Evolutionary conservation across 2,329 filamentous ascomycete genomes (phyloP).

Genomic region (Didymella pinodella): DNA sequence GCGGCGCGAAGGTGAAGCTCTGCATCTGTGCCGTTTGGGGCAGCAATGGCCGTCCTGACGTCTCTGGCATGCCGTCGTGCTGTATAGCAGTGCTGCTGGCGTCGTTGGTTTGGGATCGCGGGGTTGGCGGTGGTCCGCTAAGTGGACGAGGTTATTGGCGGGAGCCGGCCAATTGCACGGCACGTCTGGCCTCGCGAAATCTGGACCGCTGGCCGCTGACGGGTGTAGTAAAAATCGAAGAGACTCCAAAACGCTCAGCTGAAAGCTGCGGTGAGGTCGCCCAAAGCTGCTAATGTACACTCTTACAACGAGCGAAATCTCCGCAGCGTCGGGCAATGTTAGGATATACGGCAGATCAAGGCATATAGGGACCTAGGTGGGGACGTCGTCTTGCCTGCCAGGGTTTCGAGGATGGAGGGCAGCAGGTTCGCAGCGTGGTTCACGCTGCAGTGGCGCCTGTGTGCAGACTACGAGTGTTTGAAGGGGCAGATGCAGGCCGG

Average conservation of each 20-base stretch:
- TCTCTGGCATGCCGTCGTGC: constrained; percentile 65
- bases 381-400: constrained; percentile 45
- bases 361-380: constrained; percentile 48
- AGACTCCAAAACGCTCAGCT: constrained; percentile 22
- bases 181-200: constrained; percentile 29
- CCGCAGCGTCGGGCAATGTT: constrained; percentile 46
- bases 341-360: constrained; percentile 49
- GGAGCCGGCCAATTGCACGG: constrained; percentile 39
- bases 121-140: constrained; percentile 44
- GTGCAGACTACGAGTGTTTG: constrained; percentile 34
- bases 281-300: constrained; percentile 38
- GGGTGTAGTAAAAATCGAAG: constrained; percentile 23
- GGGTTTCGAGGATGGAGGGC: constrained; percentile 29
- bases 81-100: constrained; percentile 22
- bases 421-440: constrained; percentile 46
- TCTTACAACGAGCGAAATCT: constrained; percentile 44
- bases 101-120: constrained; percentile 38
- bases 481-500: constrained; percentile 33
- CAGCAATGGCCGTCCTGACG: constrained; percentile 67
- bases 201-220: constrained; percentile 25
- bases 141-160: constrained; percentile 37
- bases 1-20: constrained; percentile 78
- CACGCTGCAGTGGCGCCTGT: constrained; percentile 42
- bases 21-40: constrained; percentile 75
- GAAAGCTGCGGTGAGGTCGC: constrained; percentile 29